Evolutionary conservation across 768 basidiomycete species (phyloP).

Genomic region (Tricholoma hemisulphureum): DNA sequence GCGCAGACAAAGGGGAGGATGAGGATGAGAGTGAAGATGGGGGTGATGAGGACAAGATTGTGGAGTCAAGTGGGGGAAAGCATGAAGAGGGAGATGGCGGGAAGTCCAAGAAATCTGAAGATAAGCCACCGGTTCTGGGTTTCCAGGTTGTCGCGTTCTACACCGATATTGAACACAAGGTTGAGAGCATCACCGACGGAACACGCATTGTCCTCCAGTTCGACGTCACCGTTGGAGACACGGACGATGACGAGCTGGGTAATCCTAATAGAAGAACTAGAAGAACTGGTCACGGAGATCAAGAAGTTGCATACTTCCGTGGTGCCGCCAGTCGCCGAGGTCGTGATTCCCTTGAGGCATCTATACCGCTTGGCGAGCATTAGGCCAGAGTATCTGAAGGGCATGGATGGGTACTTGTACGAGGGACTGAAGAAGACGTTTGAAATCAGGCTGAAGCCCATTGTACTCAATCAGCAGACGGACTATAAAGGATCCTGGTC

Average conservation of each 20-base stretch:
- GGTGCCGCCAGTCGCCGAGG: neutral
- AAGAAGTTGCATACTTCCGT: neutral
- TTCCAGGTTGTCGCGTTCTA: constrained; percentile 14
- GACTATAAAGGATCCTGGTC: neutral
- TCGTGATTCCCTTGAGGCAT: constrained; percentile 15
- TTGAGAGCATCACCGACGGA: constrained; percentile 14
- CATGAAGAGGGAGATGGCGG: too few relatives aligned
- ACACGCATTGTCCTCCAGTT: constrained; percentile 18
- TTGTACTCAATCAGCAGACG: neutral
- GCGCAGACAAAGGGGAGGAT: neutral
- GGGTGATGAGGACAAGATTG: too few relatives aligned
- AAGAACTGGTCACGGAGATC: neutral
- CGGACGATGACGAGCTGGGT: neutral
- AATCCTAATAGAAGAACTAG: neutral
- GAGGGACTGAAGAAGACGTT: constrained; percentile 6
- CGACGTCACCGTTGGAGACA: constrained; percentile 5
- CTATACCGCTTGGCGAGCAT: constrained; percentile 17
- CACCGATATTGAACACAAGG: constrained; percentile 19
- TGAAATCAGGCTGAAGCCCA: neutral
- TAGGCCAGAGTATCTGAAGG: constrained; percentile 15
- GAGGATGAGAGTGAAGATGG: neutral
- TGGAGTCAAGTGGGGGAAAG: too few relatives aligned
- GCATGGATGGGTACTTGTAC: constrained; percentile 14
- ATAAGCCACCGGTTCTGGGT: neutral
- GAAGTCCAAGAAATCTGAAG: neutral